phyloP scores from a whole-genome alignment of 106 monocot genomes.

The Agapanthus africanus region DNA sequence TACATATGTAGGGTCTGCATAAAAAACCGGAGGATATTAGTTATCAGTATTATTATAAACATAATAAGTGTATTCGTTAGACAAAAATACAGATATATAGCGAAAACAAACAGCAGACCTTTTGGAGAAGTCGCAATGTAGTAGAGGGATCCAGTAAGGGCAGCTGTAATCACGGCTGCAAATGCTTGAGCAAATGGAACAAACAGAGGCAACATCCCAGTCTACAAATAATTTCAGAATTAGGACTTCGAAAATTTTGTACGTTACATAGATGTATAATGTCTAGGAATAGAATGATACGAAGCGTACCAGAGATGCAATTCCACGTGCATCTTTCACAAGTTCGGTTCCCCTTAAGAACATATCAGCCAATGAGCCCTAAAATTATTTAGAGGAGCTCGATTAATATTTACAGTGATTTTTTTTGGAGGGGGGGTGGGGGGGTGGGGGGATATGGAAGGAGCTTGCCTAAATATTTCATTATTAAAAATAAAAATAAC shows the following conservation, averaged over 20 bases:
- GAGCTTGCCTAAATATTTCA: too few species aligned
- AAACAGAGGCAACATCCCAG: conserved; percentile 76
- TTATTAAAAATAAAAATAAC: too few species aligned
- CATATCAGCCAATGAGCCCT: conserved; percentile 78
- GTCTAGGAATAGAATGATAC: background rate
- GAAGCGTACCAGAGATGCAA: conserved; percentile 68
- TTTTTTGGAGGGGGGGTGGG: too few species aligned
- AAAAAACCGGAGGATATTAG: background rate
- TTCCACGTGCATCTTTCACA: conserved; percentile 77
- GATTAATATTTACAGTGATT: background rate
- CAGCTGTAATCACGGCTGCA: conserved; percentile 93
- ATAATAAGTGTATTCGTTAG: background rate
- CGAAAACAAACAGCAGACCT: conserved; percentile 17
- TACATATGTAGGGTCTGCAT: conserved; percentile 88
- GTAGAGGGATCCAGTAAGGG: conserved; percentile 69
- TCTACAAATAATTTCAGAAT: conserved; percentile 25
- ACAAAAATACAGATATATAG: background rate
- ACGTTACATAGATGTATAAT: background rate
- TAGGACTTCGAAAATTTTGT: background rate
- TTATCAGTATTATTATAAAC: background rate
- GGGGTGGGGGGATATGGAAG: too few species aligned
- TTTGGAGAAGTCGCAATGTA: conserved; percentile 62
- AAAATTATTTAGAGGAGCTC: background rate
- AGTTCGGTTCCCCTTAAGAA: conserved; percentile 78
- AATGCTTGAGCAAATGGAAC: conserved; percentile 98